Percentiles rank a stretch among this genome's conserved stretches.
phyloP scores from a whole-genome alignment of 305 asterid species.

The Fraxinus ornus region DNA sequence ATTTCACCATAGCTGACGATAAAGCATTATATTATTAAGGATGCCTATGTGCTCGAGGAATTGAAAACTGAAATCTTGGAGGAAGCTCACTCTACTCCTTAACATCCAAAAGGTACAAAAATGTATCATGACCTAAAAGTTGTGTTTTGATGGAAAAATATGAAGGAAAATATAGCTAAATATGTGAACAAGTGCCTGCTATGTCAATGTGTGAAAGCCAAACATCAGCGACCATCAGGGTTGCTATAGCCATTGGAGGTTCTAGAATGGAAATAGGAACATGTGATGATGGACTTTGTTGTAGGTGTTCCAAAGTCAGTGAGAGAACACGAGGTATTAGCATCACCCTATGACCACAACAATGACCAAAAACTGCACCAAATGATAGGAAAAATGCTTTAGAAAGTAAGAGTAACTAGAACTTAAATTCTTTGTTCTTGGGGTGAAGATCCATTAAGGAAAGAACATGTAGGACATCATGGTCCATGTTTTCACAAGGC shows the following conservation, averaged over 20 bases:
- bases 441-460: not conserved
- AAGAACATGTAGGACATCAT: not conserved
- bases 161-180: too few species aligned
- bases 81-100: too few species aligned
- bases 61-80: too few species aligned
- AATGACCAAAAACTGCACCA: not conserved
- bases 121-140: too few species aligned
- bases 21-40: too few species aligned
- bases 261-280: not conserved
- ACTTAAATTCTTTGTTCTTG: not conserved
- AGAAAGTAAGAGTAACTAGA: not conserved
- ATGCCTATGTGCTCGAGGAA: too few species aligned
- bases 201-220: not conserved
- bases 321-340: not conserved
- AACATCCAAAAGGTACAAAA: too few species aligned
- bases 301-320: not conserved
- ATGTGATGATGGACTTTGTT: not conserved
- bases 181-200: not conserved
- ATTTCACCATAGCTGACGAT: too few species aligned
- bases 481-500: not conserved
- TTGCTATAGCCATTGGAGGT: not conserved
- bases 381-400: not conserved
- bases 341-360: not conserved
- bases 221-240: not conserved
- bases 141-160: too few species aligned